Evolutionary conservation across 2,329 filamentous ascomycete genomes (phyloP).

Genomic region (Colletotrichum costaricense): DNA sequence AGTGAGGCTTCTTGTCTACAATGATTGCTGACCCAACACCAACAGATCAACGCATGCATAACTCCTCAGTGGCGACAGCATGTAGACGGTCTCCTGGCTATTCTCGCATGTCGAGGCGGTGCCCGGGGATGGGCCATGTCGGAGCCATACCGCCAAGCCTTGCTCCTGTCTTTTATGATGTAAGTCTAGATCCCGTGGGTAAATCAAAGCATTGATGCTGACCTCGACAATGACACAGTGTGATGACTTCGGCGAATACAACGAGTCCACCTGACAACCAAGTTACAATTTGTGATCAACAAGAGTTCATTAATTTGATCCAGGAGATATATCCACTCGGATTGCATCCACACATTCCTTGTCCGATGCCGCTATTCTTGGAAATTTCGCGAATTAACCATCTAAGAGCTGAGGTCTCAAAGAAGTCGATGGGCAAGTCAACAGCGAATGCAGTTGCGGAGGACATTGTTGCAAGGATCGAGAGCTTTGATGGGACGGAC

Average conservation of each 20-base stretch:
- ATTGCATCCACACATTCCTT: slow-evolving; percentile 42
- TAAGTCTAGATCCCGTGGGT: background rate
- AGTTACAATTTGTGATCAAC: slow-evolving; percentile 38
- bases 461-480: slow-evolving; percentile 38
- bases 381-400: slow-evolving; percentile 50
- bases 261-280: slow-evolving; percentile 48
- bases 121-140: slow-evolving; percentile 6
- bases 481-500: slow-evolving; percentile 42
- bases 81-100: slow-evolving; percentile 30
- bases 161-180: slow-evolving; percentile 19
- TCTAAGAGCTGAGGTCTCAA: slow-evolving; percentile 42
- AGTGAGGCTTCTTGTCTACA: background rate
- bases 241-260: slow-evolving; percentile 48
- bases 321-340: slow-evolving; percentile 37
- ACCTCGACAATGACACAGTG: slow-evolving; percentile 35
- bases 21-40: background rate
- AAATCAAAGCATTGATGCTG: too few relatives aligned
- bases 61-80: slow-evolving; percentile 33
- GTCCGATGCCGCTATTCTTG: slow-evolving; percentile 45
- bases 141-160: background rate
- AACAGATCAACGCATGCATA: slow-evolving; percentile 28
- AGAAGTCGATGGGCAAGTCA: slow-evolving; percentile 31
- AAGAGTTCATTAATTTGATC: slow-evolving; percentile 42
- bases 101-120: slow-evolving; percentile 27
- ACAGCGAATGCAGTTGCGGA: background rate